Conservation (phyloP, 2,329 filamentous ascomycete genomes). For the Diaporthe eres region DNA sequence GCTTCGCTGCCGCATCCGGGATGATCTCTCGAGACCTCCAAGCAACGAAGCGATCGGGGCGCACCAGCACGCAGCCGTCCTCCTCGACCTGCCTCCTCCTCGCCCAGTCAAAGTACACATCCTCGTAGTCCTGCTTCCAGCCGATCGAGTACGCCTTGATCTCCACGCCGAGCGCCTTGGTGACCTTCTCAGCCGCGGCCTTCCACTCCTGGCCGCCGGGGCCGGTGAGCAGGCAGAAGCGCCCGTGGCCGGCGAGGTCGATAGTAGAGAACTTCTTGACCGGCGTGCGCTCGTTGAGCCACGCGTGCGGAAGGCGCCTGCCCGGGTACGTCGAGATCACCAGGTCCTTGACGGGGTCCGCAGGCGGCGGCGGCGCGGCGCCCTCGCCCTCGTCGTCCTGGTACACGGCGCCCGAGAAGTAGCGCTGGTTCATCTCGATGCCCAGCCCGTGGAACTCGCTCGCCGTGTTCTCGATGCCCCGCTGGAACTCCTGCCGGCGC, state of each 20-base stretch:
- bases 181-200: slow-evolving; percentile 58
- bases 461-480: slow-evolving; percentile 57
- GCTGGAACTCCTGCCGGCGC: slow-evolving; percentile 56
- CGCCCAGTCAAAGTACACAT: slow-evolving; percentile 74
- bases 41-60: slow-evolving; percentile 72
- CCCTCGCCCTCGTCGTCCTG: slow-evolving; percentile 62
- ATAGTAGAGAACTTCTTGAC: slow-evolving; percentile 66
- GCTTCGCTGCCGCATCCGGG: slow-evolving; percentile 43
- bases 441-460: slow-evolving; percentile 70
- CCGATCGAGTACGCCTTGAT: slow-evolving; percentile 68
- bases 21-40: slow-evolving; percentile 57
- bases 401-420: slow-evolving; percentile 61
- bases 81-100: slow-evolving; percentile 67
- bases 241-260: slow-evolving; percentile 70
- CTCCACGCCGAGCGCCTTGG: slow-evolving; percentile 56
- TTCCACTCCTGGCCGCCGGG: slow-evolving; percentile 71
- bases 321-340: slow-evolving; percentile 70
- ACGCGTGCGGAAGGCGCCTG: slow-evolving; percentile 72
- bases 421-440: slow-evolving; percentile 72
- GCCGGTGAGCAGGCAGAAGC: slow-evolving; percentile 66
- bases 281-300: slow-evolving; percentile 67
- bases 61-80: slow-evolving; percentile 68
- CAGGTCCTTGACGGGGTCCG: slow-evolving; percentile 59
- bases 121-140: slow-evolving; percentile 71
- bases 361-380: slow-evolving; percentile 43